Evolutionary conservation across 495 filamentous ascomycete genomes (phyloP).

Genomic region (Rostrohypoxylon terebratum): DNA sequence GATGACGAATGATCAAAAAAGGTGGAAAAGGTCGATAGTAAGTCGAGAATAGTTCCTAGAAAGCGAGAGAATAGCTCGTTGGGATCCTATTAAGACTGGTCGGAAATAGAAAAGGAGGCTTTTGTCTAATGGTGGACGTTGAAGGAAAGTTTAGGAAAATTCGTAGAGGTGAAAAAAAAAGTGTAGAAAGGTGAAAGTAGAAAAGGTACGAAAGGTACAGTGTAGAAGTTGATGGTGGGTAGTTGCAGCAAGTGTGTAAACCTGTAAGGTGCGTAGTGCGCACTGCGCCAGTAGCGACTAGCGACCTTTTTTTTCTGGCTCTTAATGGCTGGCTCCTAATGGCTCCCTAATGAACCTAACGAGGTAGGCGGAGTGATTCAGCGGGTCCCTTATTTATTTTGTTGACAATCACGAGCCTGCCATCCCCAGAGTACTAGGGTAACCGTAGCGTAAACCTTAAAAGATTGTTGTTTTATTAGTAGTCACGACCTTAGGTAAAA

Average conservation of each 20-base stretch:
- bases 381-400: slow-evolving; percentile 50
- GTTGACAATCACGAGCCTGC: slow-evolving; percentile 52
- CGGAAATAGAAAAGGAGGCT: slow-evolving; percentile 34
- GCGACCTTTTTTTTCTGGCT: slow-evolving; percentile 38
- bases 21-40: slow-evolving; percentile 7
- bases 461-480: background rate
- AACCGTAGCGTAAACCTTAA: slow-evolving; percentile 12
- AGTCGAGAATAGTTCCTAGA: slow-evolving; percentile 9
- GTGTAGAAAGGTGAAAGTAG: slow-evolving; percentile 31
- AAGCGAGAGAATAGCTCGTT: slow-evolving; percentile 18
- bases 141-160: slow-evolving; percentile 36
- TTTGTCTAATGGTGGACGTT: slow-evolving; percentile 39
- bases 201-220: slow-evolving; percentile 41
- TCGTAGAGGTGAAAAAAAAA: slow-evolving; percentile 29
- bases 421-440: slow-evolving; percentile 20
- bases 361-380: slow-evolving; percentile 46
- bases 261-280: background rate
- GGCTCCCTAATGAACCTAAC: slow-evolving; percentile 42
- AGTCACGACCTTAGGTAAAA: background rate
- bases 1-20: slow-evolving; percentile 25
- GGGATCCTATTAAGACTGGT: slow-evolving; percentile 18
- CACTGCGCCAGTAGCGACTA: slow-evolving; percentile 45
- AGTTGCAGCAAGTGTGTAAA: slow-evolving; percentile 18
- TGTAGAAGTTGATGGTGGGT: slow-evolving; percentile 46
- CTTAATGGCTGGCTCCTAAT: no score